Evolutionary conservation across 805 yeast species (phyloP), one percentile per base, ranked within the genome.

Genomic region (Spathaspora hagerdaliae): DNA sequence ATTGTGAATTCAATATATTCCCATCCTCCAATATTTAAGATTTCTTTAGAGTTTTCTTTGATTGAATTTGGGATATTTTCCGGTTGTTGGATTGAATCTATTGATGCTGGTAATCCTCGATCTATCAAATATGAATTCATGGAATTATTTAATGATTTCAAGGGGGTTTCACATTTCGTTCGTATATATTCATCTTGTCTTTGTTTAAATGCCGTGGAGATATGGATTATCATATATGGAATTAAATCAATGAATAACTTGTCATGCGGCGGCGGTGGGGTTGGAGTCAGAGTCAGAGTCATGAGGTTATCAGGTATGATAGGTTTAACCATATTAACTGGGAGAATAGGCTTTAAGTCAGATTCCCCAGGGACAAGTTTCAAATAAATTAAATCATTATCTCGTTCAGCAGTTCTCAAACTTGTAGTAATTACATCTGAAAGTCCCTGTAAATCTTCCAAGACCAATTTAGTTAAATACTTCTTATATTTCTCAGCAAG

Each of bases 361-460:
- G 57, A 47, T 7, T 52, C 55, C 1, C 50, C 53, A 0, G 96
- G 95, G 0, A 88, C 81, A 1, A 69, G 65, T 47, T 85, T 83
- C 35, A 87, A 64, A 60, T 88, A 87, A 6, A 91, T 82, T 53
- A 89, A 69, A 56, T 89, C 91, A 58, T 90, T 90, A 52, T 90
- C 97, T 51, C 82, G 75, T 51, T 85, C 89, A 0, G 91, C 79
- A 2, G 76, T 68, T 13, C 69, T 63, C 8, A 83, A 56, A 1
- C 74, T 69, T 1, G 69, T 73, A 8, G 64, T 57, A 1, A 86
- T 69, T 2, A 73, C 71, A 3, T 61, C 59, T 1, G 60, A 51
- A 14, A 91, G 71, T 0, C 82, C 81, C 13, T 63, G 53, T 8
- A 82, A 61, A 55, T 84, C 89, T 6, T 74, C 77, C 6, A 74